Evolutionary conservation across 2,329 filamentous ascomycete genomes (phyloP), one percentile per base, ranked within the genome.

Genomic region (Penicillium sp.): DNA sequence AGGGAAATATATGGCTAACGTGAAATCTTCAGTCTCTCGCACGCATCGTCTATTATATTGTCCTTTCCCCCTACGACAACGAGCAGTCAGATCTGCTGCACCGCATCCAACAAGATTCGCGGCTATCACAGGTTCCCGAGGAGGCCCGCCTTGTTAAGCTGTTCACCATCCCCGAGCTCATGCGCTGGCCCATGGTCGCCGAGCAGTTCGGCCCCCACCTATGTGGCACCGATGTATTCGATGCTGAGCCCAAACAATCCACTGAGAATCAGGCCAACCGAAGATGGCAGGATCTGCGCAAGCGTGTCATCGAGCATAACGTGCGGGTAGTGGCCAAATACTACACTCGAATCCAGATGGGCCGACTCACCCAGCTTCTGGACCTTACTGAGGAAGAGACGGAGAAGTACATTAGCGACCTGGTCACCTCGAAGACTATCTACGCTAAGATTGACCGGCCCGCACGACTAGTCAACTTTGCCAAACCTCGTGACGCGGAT

Each of bases 291-390:
- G 94, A 97, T 72, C 81, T 99, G 61, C 90, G 94, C 69, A 97
- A 97, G 83, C 92, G 94, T 51, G 94, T 99, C 59, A 99, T 99
- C 68, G 94, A 99, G 80, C 94, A 99, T 80, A 99, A 99, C 65
- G 93, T 99, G 51, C 90, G 94, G 50, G 94, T 99, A 2, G 86
- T 99, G 35, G 94, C 94, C 67, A 96, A 96, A 77, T 99, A 99
- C 82, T 99, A 99, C 80, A 99, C 94, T 22, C 90, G 94, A 66
- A 96, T 99, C 71, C 88, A 91, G 73, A 94, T 97, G 83, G 86
- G 87, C 62, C 90, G 94, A 31, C 81, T 99, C 58, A 96, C 92
- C 7, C 84, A 94, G 74, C 85, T 99, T 27, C 85, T 99, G 54
- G 94, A 99, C 72, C 81, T 99, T 63, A 89, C 88, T 1, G 92